Percentiles rank a stretch among this genome's conserved stretches.
Evolutionary conservation across 495 filamentous ascomycete genomes (phyloP).

Genomic region (Xylaria castorea): DNA sequence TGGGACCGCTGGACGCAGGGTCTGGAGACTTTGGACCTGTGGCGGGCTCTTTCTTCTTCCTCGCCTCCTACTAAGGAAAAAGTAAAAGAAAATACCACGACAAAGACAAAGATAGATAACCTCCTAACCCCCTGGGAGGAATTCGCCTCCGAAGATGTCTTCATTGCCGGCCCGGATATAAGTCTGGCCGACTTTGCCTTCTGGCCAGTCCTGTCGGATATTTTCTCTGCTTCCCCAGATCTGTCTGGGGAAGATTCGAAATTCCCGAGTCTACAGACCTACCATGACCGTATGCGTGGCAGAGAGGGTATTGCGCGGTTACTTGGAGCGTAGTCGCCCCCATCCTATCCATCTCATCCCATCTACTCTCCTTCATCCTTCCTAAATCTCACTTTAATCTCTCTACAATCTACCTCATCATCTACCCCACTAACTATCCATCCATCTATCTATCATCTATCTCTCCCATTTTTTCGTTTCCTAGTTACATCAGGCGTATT

Average conservation of each 20-base stretch:
- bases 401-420: neutral
- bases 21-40: constrained; percentile 46
- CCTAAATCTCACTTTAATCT: neutral
- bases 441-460: neutral
- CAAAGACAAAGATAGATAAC: neutral
- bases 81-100: too few species aligned
- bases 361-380: neutral
- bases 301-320: constrained; percentile 4
- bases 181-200: constrained; percentile 73
- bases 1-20: constrained; percentile 48
- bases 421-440: neutral
- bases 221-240: constrained; percentile 40
- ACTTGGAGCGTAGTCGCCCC: neutral
- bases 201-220: constrained; percentile 72
- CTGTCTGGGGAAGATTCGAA: neutral
- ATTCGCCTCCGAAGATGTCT: constrained; percentile 53
- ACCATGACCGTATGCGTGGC: neutral
- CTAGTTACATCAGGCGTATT: neutral
- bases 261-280: neutral
- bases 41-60: constrained; percentile 33
- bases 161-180: constrained; percentile 62
- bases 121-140: constrained; percentile 58
- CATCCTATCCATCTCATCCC: too few species aligned
- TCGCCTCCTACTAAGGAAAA: neutral
- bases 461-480: neutral